Base-by-base conservation (phyloP, 768 basidiomycete genomes). In the Pseudohyphozyma bogoriensis region DNA sequence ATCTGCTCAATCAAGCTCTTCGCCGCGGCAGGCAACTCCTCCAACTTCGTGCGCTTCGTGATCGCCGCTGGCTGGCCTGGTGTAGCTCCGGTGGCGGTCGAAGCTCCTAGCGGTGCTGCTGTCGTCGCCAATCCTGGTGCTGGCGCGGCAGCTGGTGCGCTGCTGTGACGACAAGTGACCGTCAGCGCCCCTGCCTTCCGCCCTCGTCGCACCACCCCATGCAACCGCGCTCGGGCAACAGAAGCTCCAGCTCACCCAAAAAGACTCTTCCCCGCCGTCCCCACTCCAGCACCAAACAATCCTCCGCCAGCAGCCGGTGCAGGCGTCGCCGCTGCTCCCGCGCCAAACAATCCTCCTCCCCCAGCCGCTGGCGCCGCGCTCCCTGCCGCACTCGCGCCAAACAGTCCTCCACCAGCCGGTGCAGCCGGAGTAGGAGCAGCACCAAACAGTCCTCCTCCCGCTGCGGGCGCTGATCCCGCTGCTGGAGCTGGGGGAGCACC, bases 21-120 rank as follows among this genome's bases (percentile, higher is more conserved):
- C 45, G 60, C 66, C 26, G n/a, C 47, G 31, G 67, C 68, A 0
- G 68, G 68, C 54, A 69, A 32, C 24, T 69, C 68, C 22, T 69
- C 59, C 36, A 63, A 69, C 55, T 66, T 66, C 6, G 68, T 65
- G 12, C 52, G 45, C 49, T 67, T 67, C 12, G 42, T 56, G 36
- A 68, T 55, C 11, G 58, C 53, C 1, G 36, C 46, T 18, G 16
- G 40, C 40, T 42, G 40, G 39, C 12, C 22, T 11, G 22, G 39
- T 12, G 12, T 40, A 11, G 39, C 12, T 40, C 39, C 39, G 39
- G 39, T 22, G 39, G 39, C 39, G 12, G 39, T 11, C 22, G 39
- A 22, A 11, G 46, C 5, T 24, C 7, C 51, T 51, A 35, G 22
- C 13, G 51, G n/a, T 37, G 51, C 35, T 37, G 51, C 9, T 37